Conservation (phyloP, 2,329 filamentous ascomycete genomes). For the Aspergillus cejpii region DNA sequence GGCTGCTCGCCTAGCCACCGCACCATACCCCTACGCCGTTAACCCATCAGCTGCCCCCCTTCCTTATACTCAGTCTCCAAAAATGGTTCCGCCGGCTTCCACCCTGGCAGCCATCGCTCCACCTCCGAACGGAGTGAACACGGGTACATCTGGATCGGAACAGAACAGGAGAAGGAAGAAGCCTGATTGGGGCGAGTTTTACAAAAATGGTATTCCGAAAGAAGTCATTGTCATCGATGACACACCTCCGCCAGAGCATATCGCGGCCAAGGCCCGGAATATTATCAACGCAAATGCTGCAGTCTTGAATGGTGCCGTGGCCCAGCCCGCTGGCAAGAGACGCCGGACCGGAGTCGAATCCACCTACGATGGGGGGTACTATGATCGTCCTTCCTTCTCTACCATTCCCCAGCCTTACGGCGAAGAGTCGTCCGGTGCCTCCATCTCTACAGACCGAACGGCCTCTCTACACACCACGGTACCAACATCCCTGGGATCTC, state of each 20-base stretch:
- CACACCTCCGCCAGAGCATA: constrained; percentile 49
- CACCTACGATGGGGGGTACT: constrained; percentile 64
- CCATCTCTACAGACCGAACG: constrained; percentile 74
- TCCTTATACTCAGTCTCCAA: constrained; percentile 31
- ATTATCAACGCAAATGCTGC: constrained; percentile 21
- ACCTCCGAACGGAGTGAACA: constrained; percentile 35
- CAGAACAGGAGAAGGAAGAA: constrained; percentile 48
- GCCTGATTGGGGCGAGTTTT: constrained; percentile 74
- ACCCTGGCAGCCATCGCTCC: constrained; percentile 33
- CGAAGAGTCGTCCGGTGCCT: constrained; percentile 60
- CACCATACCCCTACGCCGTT: constrained; percentile 40
- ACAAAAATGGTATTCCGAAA: constrained; percentile 74
- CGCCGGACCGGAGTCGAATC: constrained; percentile 59
- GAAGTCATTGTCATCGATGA: constrained; percentile 78
- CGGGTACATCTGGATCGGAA: constrained; percentile 34
- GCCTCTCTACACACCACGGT: constrained; percentile 81
- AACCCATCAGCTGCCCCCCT: constrained; percentile 30
- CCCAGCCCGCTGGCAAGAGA: constrained; percentile 57
- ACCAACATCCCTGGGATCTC: constrained; percentile 74
- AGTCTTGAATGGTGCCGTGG: constrained; percentile 24
- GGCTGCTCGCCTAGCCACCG: constrained; percentile 38
- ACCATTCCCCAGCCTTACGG: constrained; percentile 65
- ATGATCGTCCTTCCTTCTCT: constrained; percentile 64
- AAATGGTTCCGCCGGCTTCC: constrained; percentile 34
- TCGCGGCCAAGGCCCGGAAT: constrained; percentile 20